Conservation (phyloP, 225 moss, liverwort and hornwort genomes). For the Bryoerythrophyllum caledonicum region DNA sequence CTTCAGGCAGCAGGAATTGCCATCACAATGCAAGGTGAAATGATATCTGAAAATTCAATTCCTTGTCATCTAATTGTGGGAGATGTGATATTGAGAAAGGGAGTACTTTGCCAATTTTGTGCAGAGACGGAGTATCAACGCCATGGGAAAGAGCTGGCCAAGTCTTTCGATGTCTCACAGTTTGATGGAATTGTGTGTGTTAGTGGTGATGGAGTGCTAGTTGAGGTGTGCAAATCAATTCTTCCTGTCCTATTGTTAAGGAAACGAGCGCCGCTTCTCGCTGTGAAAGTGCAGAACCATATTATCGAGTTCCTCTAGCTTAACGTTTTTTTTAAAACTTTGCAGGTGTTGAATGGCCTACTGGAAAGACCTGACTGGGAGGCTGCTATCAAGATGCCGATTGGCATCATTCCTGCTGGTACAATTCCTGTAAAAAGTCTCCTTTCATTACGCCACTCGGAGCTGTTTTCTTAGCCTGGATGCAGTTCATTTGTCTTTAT, state of each 20-base stretch:
- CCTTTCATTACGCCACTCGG: neutral
- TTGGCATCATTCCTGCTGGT: slow-evolving; percentile 78
- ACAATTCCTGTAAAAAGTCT: neutral
- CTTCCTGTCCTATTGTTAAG: neutral
- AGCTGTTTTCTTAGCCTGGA: neutral
- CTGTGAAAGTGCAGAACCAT: slow-evolving; percentile 8
- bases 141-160: slow-evolving; percentile 81
- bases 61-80: neutral
- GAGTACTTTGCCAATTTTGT: neutral
- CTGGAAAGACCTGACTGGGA: slow-evolving; percentile 92
- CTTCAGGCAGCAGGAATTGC: slow-evolving; percentile 62
- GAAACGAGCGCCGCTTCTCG: neutral
- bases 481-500: neutral
- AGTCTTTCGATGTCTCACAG: slow-evolving; percentile 63
- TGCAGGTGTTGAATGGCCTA: slow-evolving; percentile 89
- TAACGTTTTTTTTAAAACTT: slow-evolving; percentile 18
- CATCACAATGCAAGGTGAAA: slow-evolving; percentile 63
- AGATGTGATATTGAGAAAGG: neutral
- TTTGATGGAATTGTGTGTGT: slow-evolving; percentile 91
- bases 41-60: neutral
- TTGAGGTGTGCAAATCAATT: slow-evolving; percentile 51
- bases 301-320: neutral
- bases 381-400: slow-evolving; percentile 73
- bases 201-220: slow-evolving; percentile 94
- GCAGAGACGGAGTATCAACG: slow-evolving; percentile 81